Conservation (phyloP, 805 yeast genomes). For the Yarrowia phangngaensis region DNA sequence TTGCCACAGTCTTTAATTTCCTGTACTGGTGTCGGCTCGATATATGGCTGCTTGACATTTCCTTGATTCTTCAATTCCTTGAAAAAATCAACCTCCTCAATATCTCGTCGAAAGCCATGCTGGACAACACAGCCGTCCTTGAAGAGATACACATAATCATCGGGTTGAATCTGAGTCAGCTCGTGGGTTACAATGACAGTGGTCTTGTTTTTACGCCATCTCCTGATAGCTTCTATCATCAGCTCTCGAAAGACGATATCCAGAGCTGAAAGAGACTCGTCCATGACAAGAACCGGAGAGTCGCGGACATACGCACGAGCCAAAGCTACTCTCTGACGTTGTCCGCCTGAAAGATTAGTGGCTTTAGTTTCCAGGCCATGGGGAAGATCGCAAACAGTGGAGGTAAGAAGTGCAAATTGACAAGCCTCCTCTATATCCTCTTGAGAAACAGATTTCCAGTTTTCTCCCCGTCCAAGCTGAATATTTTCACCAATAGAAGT, state of each 20-base stretch:
- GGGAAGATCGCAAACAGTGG: constrained; percentile 49
- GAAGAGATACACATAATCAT: constrained; percentile 59
- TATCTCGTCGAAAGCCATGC: constrained; percentile 27
- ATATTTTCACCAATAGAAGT: constrained; percentile 63
- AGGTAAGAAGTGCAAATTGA: constrained; percentile 50
- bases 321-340: constrained; percentile 73
- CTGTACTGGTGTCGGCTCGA: background rate
- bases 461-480: constrained; percentile 45
- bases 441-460: constrained; percentile 34
- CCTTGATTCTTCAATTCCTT: constrained; percentile 11
- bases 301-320: constrained; percentile 78
- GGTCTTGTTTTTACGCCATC: constrained; percentile 63
- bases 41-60: background rate
- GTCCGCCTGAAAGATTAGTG: constrained; percentile 78
- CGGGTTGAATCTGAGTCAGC: constrained; percentile 49
- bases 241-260: constrained; percentile 51
- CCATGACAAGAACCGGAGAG: constrained; percentile 72
- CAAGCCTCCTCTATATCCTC: constrained; percentile 45
- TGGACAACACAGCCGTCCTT: constrained; percentile 52
- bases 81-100: constrained; percentile 22
- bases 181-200: constrained; percentile 85
- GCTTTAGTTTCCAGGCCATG: constrained; percentile 54
- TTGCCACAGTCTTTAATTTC: constrained; percentile 2
- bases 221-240: constrained; percentile 50
- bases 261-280: constrained; percentile 82